Evolutionary conservation across 108 stramenopile species (phyloP).

Genomic region (Phaeodactylum tricornutum): DNA sequence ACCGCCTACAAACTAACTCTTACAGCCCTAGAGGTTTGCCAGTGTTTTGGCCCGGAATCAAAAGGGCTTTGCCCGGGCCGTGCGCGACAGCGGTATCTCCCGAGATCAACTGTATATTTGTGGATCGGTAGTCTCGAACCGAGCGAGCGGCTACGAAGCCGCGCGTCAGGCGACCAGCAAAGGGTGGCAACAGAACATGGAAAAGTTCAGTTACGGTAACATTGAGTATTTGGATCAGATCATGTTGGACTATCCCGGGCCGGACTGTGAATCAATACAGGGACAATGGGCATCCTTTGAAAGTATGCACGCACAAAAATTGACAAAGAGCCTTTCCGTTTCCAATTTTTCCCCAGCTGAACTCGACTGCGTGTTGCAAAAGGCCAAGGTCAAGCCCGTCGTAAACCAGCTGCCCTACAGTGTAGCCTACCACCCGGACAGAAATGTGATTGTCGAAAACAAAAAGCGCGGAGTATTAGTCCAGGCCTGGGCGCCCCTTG

Average conservation of each 20-base stretch:
- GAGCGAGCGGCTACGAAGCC: conserved; percentile 41
- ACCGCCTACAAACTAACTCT: conserved; percentile 62
- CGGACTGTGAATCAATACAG: conserved; percentile 55
- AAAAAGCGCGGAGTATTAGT: conserved; percentile 48
- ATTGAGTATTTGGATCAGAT: conserved; percentile 70
- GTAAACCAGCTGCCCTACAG: conserved; percentile 66
- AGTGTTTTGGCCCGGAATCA: conserved; percentile 68
- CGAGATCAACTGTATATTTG: conserved; percentile 63
- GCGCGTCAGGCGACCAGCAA: conserved; percentile 49
- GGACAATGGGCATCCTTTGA: conserved; percentile 70
- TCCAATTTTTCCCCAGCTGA: conserved; percentile 61
- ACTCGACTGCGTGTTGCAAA: conserved; percentile 49
- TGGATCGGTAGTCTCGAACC: conserved; percentile 62
- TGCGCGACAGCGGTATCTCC: conserved; percentile 51
- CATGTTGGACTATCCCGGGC: conserved; percentile 76
- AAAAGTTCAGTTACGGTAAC: conserved; percentile 38
- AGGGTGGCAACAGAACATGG: conserved; percentile 63
- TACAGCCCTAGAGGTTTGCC: conserved; percentile 61
- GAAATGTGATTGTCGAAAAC: conserved; percentile 38
- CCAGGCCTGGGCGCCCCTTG: conserved; percentile 69
- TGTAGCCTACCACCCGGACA: conserved; percentile 52
- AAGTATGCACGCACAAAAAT: conserved; percentile 44
- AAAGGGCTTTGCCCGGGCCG: conserved; percentile 60
- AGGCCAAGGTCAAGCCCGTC: conserved; percentile 39
- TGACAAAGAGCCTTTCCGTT: conserved; percentile 43